Base-by-base conservation (phyloP, 306 rosid species). In the Abrus pulchellus region DNA sequence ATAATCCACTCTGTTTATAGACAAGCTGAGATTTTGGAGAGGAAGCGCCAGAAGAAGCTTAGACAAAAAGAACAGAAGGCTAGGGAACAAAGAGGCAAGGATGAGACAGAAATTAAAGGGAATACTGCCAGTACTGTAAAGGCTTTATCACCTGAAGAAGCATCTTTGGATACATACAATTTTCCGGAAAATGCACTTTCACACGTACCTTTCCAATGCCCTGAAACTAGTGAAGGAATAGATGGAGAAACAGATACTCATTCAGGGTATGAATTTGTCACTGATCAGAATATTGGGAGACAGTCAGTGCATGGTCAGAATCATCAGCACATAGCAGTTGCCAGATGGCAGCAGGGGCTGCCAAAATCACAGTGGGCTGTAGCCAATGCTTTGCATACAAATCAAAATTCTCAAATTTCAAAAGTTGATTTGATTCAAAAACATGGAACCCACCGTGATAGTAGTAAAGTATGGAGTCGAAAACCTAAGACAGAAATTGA, bases 51-150 rank as follows among this genome's bases (percentile, higher is more conserved):
- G 89, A 92, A 90, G 79, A 94, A 91, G 84, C 89, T 90, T 47
- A 87, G 97, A 82, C 97, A 89, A 69, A 94, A 90, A 86, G 94
- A 90, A 67, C 93, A 88, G 36, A 90, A 77, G 84, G 88, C 86
- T 29, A 91, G 84, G 82, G 97, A 87, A 70, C 91, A 79, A 77
- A 76, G 78, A 36, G 62, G 55, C 32, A 89, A 43, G 53, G 83
- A 72, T 32, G 84, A 76, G 75, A 78, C 38, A 30, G 89, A 84
- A 74, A 60, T 55, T 80, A 76, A 79, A 41, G 90, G 74, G 61
- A 61, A 76, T 57, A 47, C 80, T 59, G 84, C 69, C 49, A 78
- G 74, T 74, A 65, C 78, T 9, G 59, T 71, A n/a, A 88, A 83
- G 67, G 80, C 80, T 63, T 73, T 62, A 54, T 77, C 84, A 60